Conservation (phyloP, 208 protist species). For the Acanthamoeba royreba region DNA sequence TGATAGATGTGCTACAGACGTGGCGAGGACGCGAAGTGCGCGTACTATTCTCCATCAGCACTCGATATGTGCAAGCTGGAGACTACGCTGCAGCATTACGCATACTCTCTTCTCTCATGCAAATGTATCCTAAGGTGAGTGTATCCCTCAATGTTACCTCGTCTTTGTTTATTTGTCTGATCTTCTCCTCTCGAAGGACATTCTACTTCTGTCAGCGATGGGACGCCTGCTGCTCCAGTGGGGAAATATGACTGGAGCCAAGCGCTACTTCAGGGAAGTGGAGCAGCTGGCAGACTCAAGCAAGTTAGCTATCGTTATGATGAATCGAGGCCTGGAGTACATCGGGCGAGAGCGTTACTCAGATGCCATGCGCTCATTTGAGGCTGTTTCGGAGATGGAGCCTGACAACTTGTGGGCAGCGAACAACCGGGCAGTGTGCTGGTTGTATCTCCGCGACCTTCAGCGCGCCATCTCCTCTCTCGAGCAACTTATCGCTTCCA, state of each 20-base stretch:
- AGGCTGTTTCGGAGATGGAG: neutral
- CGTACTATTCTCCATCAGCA: slow-evolving; percentile 32
- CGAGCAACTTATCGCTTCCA: neutral
- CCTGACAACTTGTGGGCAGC: slow-evolving; percentile 2
- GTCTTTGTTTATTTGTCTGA: neutral
- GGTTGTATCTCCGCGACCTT: neutral
- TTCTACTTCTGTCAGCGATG: neutral
- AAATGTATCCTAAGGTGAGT: neutral
- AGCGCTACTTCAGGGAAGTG: neutral
- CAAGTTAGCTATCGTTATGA: neutral
- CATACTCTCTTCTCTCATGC: neutral
- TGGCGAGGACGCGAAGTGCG: slow-evolving; percentile 20
- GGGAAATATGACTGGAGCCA: neutral
- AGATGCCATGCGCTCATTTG: neutral
- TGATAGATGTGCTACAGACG: neutral
- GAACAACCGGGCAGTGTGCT: slow-evolving; percentile 33
- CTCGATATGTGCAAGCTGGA: neutral
- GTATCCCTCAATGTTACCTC: neutral
- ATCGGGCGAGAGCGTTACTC: neutral
- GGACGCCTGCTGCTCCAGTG: neutral
- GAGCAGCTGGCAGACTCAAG: neutral
- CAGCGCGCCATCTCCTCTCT: neutral
- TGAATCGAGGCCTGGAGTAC: neutral
- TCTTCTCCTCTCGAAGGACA: neutral
- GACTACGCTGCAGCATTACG: neutral